Base-by-base conservation (phyloP, 805 yeast genomes). In the Yarrowia porcina region DNA sequence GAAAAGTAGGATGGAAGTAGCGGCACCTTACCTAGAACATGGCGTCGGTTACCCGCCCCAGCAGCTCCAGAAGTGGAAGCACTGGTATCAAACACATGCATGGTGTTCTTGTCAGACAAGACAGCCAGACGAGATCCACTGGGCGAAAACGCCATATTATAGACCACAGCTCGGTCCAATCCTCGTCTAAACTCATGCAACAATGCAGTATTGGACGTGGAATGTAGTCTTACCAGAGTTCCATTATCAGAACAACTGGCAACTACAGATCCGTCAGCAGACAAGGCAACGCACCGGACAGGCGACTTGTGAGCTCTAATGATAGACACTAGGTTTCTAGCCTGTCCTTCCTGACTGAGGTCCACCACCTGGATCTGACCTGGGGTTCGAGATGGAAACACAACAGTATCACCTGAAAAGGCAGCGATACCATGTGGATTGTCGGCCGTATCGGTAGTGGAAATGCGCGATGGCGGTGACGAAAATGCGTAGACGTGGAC, bases 161-260 rank as follows among this genome's bases (percentile, higher is more conserved):
- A 88, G 8, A 94, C 82, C 17, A 80, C 78, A 0, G 97, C 97
- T 60, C 86, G 81, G 73, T 94, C 98, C 20, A 92, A 72, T 0
- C 99, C 99, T 57, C 99, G 79, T 68, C 98, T 79, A 69, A 92
- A 92, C 72, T 90, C 97, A 70, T 82, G 87, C n/a, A 90, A 69
- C 57, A 90, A 76, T 0, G 87, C 80, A 27, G 96, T 87, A 33
- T 82, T 84, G 57, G 79, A 78, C 0, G 90, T 82, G 5, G 90
- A 85, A 70, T 87, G 90, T 2, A 90, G 78, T 59, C 96, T 75
- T 18, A 90, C 83, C 9, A 90, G 79, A 0, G 97, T 91, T 0
- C 97, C 97, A 0, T 87, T 83, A 59, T 84, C 89, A 12, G 91
- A 85, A 0, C 96, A 96, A 18, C 90, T 83, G 1, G 96, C 96